phyloP scores from a whole-genome alignment of 257 asterid species.

The Salvia splendens region DNA sequence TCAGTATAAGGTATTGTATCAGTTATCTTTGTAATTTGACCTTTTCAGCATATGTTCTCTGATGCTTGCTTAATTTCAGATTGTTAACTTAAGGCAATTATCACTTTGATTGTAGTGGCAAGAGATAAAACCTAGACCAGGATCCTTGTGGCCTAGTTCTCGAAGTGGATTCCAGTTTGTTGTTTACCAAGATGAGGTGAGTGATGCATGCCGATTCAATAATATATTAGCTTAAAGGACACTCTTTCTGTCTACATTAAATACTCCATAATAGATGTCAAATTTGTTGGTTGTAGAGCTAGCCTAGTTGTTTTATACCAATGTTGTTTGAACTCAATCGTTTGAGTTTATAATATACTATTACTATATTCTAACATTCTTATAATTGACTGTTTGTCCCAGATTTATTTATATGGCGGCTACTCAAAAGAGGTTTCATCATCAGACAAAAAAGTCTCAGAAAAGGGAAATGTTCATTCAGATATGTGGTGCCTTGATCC shows the following conservation, averaged over 20 bases:
- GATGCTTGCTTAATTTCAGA: slow-evolving; percentile 24
- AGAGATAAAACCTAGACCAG: slow-evolving; percentile 91
- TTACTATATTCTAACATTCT: slow-evolving; percentile 1
- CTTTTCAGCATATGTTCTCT: slow-evolving; percentile 15
- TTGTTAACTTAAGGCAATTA: slow-evolving; percentile 21
- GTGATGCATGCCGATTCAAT: slow-evolving; percentile 23
- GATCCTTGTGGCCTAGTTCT: slow-evolving; percentile 96
- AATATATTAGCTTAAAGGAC: slow-evolving; percentile 10
- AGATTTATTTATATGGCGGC: slow-evolving; percentile 96
- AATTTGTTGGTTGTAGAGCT: not conserved
- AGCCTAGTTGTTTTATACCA: slow-evolving; percentile 3
- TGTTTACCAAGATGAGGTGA: slow-evolving; percentile 90
- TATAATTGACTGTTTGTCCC: slow-evolving; percentile 25
- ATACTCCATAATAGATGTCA: not conserved
- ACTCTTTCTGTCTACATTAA: slow-evolving; percentile 19
- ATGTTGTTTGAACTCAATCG: slow-evolving; percentile 5
- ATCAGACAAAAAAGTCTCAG: slow-evolving; percentile 76
- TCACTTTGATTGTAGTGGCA: slow-evolving; percentile 72
- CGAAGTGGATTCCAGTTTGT: slow-evolving; percentile 95
- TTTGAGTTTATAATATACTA: slow-evolving; percentile 15
- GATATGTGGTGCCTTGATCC: slow-evolving; percentile 99
- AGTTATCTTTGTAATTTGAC: slow-evolving; percentile 19
- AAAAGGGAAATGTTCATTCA: slow-evolving; percentile 89
- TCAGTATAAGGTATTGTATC: slow-evolving; percentile 69
- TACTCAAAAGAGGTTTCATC: slow-evolving; percentile 89